phyloP scores from a whole-genome alignment of 352 stramenopile species.

The Pythium sp. region DNA sequence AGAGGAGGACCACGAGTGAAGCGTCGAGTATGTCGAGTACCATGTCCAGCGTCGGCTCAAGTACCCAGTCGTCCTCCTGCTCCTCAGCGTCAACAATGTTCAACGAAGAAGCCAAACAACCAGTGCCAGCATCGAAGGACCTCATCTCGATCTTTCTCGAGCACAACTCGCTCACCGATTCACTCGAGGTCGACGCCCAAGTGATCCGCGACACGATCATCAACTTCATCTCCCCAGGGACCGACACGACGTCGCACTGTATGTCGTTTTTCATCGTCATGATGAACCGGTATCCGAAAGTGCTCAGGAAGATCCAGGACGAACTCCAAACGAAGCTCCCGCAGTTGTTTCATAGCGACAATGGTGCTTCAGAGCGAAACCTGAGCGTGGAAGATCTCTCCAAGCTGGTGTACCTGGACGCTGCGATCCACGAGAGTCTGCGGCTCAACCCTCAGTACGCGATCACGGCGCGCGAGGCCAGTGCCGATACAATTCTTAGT shows the following conservation, averaged over 20 bases:
- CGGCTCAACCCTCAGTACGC: constrained; percentile 53
- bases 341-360: constrained; percentile 12
- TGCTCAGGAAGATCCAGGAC: constrained; percentile 29
- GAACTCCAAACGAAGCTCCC: constrained; percentile 28
- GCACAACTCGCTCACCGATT: constrained; percentile 8
- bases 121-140: neutral
- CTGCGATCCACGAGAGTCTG: constrained; percentile 57
- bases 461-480: constrained; percentile 39
- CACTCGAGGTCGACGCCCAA: constrained; percentile 4
- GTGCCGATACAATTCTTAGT: constrained; percentile 42
- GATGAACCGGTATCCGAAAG: constrained; percentile 36
- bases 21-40: neutral
- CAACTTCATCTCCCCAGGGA: constrained; percentile 54
- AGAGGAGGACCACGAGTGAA: neutral
- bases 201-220: constrained; percentile 50
- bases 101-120: neutral
- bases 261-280: constrained; percentile 48
- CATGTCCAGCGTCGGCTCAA: neutral
- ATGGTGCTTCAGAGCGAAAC: neutral
- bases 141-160: constrained; percentile 19
- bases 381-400: constrained; percentile 42
- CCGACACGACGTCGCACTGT: constrained; percentile 46
- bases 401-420: constrained; percentile 58
- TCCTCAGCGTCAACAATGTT: neutral
- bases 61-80: neutral